These are phyloP conservation scores for Saccharomycopsis microspora DNA, from an alignment of 805 yeast species.

Conservation along the genomic window DNA sequence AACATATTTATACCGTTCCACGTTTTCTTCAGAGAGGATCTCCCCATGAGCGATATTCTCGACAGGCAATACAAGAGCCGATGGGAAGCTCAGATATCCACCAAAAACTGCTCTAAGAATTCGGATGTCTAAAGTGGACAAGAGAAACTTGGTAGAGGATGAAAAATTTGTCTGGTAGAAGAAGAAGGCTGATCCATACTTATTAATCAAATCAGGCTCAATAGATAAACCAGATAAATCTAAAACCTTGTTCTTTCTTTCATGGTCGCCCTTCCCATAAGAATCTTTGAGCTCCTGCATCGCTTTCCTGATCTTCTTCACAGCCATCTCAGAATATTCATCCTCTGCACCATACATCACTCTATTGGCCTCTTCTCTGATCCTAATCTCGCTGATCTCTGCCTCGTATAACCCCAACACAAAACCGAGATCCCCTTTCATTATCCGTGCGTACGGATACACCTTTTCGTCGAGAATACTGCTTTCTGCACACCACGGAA, in stretches of 20 bases:
- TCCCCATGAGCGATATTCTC: slow-evolving; percentile 64
- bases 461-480: slow-evolving; percentile 22
- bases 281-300: neutral
- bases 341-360: slow-evolving; percentile 34
- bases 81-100: slow-evolving; percentile 57
- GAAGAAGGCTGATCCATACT: slow-evolving; percentile 41
- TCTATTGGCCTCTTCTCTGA: slow-evolving; percentile 17
- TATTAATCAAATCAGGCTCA: slow-evolving; percentile 8
- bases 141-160: slow-evolving; percentile 50
- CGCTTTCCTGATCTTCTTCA: slow-evolving; percentile 28
- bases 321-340: slow-evolving; percentile 36
- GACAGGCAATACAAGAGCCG: slow-evolving; percentile 44
- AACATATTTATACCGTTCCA: slow-evolving; percentile 58
- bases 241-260: neutral
- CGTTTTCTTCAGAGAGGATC: slow-evolving; percentile 42
- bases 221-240: neutral
- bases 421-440: slow-evolving; percentile 52
- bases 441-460: slow-evolving; percentile 49
- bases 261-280: slow-evolving; percentile 5
- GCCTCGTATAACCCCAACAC: slow-evolving; percentile 39
- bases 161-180: slow-evolving; percentile 74
- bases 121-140: slow-evolving; percentile 72
- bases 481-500: slow-evolving; percentile 41
- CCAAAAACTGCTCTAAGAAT: slow-evolving; percentile 55
- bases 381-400: slow-evolving; percentile 52